phyloP scores from a whole-genome alignment of 2,329 filamentous ascomycete genomes.

The Plenodomus biglobosus region DNA sequence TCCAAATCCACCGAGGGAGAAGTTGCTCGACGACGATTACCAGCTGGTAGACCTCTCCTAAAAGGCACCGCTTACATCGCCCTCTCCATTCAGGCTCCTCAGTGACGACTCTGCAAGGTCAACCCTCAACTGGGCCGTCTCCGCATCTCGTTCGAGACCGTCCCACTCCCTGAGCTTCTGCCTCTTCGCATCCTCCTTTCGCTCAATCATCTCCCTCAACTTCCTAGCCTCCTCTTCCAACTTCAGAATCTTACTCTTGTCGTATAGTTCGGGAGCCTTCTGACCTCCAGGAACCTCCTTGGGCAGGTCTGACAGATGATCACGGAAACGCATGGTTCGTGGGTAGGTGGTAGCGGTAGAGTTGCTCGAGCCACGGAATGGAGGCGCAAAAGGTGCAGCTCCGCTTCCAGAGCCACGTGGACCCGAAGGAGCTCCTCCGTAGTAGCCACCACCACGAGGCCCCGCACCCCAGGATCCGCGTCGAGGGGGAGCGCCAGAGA shows the following conservation, averaged over 20 bases:
- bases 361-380: conserved; percentile 48
- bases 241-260: conserved; percentile 48
- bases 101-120: conserved; percentile 53
- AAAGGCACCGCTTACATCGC: conserved; percentile 43
- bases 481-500: conserved; percentile 35
- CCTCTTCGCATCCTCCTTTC: conserved; percentile 50
- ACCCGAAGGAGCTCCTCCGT: conserved; percentile 37
- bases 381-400: conserved; percentile 35
- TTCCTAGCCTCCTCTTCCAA: conserved; percentile 52
- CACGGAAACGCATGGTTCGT: conserved; percentile 50
- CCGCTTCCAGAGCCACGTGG: conserved; percentile 35
- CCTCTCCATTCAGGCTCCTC: conserved; percentile 45
- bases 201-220: conserved; percentile 50
- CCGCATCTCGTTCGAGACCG: conserved; percentile 47
- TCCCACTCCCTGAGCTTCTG: conserved; percentile 52
- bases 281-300: conserved; percentile 50
- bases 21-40: not conserved
- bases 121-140: conserved; percentile 48
- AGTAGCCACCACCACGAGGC: conserved; percentile 35
- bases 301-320: conserved; percentile 48
- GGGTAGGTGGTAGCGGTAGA: conserved; percentile 50
- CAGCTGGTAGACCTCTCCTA: conserved; percentile 14
- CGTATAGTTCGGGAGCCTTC: conserved; percentile 47
- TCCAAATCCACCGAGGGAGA: not conserved
- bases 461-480: conserved; percentile 42